A percentile compares a stretch with the other conserved stretches of the same genome.
Evolutionary conservation across 2,329 filamentous ascomycete species (phyloP).

Genomic region (Venturia carpophila): DNA sequence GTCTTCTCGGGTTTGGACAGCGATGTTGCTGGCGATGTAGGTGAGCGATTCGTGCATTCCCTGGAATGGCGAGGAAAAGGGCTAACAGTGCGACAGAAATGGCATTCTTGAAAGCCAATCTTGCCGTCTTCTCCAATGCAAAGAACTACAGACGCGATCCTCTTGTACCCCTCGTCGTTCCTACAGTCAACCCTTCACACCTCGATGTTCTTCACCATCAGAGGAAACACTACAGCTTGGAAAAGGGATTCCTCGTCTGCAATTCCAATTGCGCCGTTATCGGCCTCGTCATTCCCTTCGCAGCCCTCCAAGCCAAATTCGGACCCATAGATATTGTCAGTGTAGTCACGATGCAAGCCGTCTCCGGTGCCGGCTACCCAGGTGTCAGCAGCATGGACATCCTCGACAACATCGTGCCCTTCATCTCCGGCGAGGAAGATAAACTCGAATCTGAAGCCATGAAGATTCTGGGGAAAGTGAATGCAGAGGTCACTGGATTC

Average conservation of each 20-base stretch:
- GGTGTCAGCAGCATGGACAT: conserved; percentile 92
- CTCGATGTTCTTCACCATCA: conserved; percentile 86
- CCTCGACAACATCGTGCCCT: conserved; percentile 91
- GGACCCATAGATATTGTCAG: conserved; percentile 69
- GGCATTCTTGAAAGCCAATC: conserved; percentile 79
- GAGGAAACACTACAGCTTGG: conserved; percentile 60
- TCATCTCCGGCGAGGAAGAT: conserved; percentile 88
- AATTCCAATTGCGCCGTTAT: conserved; percentile 99
- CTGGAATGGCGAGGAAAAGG: neutral
- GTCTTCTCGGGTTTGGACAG: conserved; percentile 90
- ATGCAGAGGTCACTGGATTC: conserved; percentile 64
- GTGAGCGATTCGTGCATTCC: conserved; percentile 42
- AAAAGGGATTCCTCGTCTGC: conserved; percentile 89
- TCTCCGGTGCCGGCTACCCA: conserved; percentile 86
- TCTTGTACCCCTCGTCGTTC: conserved; percentile 84
- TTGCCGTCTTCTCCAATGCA: conserved; percentile 93
- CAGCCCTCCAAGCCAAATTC: conserved; percentile 78
- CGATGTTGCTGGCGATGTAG: conserved; percentile 85
- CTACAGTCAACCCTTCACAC: conserved; percentile 86
- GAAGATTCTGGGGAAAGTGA: conserved; percentile 81
- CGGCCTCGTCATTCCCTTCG: conserved; percentile 89
- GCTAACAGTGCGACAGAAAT: conserved; percentile 53
- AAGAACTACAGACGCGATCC: conserved; percentile 94
- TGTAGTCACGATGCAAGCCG: conserved; percentile 90
- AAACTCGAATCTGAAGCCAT: conserved; percentile 92